These are phyloP conservation scores for Zygosaccharomyces sapae DNA, from an alignment of 1,139 yeast species.

Conservation along the genomic window DNA sequence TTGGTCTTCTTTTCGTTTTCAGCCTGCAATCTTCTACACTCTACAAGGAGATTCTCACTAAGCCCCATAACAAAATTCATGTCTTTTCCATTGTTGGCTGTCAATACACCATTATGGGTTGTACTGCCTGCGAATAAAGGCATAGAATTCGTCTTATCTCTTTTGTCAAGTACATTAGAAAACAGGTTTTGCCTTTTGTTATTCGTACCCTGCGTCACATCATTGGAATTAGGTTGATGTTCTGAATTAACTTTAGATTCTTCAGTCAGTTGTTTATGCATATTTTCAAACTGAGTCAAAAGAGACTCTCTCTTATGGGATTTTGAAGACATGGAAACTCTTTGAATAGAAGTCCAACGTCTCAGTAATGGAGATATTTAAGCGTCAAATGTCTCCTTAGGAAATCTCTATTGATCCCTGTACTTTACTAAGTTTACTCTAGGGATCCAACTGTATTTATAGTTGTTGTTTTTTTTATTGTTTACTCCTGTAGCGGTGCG, in stretches of 20 bases:
- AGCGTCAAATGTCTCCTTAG: background rate
- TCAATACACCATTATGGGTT: slow-evolving; percentile 25
- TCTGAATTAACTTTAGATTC: slow-evolving; percentile 15
- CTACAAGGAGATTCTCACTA: slow-evolving; percentile 71
- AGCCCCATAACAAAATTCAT: slow-evolving; percentile 78
- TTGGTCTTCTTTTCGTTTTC: slow-evolving; percentile 55
- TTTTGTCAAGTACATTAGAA: slow-evolving; percentile 31
- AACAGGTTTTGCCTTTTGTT: slow-evolving; percentile 25
- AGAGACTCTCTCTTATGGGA: slow-evolving; percentile 13
- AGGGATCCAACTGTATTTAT: background rate
- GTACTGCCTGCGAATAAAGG: slow-evolving; percentile 32
- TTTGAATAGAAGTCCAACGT: background rate
- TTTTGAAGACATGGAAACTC: slow-evolving; percentile 4
- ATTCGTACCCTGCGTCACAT: slow-evolving; percentile 6
- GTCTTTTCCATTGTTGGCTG: slow-evolving; percentile 44
- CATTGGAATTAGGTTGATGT: slow-evolving; percentile 30
- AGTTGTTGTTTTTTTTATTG: background rate
- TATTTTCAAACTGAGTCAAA: slow-evolving; percentile 51
- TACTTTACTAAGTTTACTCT: background rate
- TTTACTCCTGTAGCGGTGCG: slow-evolving; percentile 3
- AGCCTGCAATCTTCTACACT: slow-evolving; percentile 73
- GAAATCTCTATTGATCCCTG: background rate
- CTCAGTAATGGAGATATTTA: background rate
- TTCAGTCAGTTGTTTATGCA: slow-evolving; percentile 51
- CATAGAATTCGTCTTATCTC: slow-evolving; percentile 33